A percentile compares a stretch with the other conserved stretches of the same genome.
These are phyloP conservation scores for Pythium rishiriense DNA, from an alignment of 352 stramenopile genomes.

Conservation along the genomic window DNA sequence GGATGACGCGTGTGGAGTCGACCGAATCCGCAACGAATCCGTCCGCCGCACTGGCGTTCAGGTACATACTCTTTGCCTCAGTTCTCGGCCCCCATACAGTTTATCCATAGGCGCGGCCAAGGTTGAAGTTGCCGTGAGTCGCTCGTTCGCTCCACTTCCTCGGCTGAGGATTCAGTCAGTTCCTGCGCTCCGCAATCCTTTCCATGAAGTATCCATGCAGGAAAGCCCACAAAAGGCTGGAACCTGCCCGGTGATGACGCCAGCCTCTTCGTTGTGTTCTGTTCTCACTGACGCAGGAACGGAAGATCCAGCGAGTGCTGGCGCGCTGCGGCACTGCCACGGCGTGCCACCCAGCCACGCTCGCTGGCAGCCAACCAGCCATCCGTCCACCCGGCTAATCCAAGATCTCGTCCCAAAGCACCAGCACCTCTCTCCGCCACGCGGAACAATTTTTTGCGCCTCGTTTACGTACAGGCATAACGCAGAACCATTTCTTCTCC, in stretches of 20 bases:
- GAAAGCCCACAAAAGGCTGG: background rate
- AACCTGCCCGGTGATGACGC: background rate
- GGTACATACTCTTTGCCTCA: background rate
- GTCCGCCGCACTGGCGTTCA: background rate
- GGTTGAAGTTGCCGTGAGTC: background rate
- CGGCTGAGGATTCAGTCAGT: background rate
- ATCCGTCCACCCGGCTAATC: background rate
- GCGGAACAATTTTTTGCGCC: constrained; percentile 1
- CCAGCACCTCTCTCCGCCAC: background rate
- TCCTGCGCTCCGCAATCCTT: constrained; percentile 1
- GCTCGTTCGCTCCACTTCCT: background rate
- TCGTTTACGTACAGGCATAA: constrained; percentile 17
- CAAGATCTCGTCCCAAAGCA: background rate
- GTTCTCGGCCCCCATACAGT: background rate
- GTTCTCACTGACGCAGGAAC: background rate
- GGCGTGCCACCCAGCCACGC: background rate
- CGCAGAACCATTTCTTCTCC: constrained; percentile 16
- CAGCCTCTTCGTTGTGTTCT: background rate
- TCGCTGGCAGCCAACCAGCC: background rate
- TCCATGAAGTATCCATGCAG: background rate
- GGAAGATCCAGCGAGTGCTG: background rate
- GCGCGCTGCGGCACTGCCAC: no score
- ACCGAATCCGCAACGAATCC: background rate
- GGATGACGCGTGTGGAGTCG: background rate
- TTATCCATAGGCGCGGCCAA: background rate